These are phyloP conservation scores for Thymus quinquecostatus DNA, from an alignment of 257 asterid species.

Conservation along the genomic window DNA sequence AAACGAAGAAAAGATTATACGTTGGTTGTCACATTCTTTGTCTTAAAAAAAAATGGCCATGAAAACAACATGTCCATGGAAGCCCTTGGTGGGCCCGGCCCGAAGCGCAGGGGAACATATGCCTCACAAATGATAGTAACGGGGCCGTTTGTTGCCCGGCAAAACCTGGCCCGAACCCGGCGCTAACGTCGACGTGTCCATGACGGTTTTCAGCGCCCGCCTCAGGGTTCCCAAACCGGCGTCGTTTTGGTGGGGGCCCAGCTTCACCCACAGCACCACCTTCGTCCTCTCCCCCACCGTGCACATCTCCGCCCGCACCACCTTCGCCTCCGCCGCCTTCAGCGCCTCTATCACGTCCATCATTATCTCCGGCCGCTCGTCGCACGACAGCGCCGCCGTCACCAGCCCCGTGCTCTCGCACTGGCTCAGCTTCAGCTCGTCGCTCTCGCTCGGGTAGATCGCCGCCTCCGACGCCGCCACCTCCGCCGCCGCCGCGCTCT, in stretches of 20 bases:
- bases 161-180: constrained; percentile 54
- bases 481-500: constrained; percentile 46
- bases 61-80: constrained; percentile 33
- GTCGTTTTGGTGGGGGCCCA: constrained; percentile 40
- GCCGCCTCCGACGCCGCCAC: background rate
- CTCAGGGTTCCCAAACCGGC: constrained; percentile 52
- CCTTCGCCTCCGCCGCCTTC: constrained; percentile 58
- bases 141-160: constrained; percentile 75
- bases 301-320: constrained; percentile 75
- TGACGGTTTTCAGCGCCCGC: constrained; percentile 63
- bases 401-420: constrained; percentile 46
- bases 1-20: constrained; percentile 6
- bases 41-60: constrained; percentile 17
- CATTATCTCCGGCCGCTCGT: constrained; percentile 77
- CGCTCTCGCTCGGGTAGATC: constrained; percentile 63
- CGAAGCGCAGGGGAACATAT: background rate
- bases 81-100: background rate
- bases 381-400: constrained; percentile 73
- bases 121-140: constrained; percentile 56
- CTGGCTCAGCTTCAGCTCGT: constrained; percentile 56
- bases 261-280: constrained; percentile 58
- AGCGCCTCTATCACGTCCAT: constrained; percentile 64
- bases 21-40: constrained; percentile 29
- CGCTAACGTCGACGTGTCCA: constrained; percentile 66
- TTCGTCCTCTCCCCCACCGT: constrained; percentile 83